Conservation (phyloP, 345 rosid species). For the Lumnitzera racemosa region DNA sequence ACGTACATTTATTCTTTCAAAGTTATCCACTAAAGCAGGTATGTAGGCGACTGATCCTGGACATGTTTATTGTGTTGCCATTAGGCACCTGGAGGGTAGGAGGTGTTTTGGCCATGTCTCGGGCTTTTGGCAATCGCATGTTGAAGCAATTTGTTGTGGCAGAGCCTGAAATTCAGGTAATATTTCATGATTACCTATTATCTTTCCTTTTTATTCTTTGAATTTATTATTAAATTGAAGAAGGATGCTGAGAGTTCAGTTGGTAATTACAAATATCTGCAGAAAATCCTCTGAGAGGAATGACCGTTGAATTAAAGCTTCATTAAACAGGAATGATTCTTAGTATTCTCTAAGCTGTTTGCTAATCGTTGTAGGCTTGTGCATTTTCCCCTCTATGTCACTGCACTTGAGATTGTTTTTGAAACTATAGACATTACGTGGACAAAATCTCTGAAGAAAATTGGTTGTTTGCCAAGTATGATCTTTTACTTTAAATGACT, state of each 20-base stretch:
- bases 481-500: background rate
- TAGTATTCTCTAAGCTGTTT: too few relatives aligned
- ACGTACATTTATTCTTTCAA: too few relatives aligned
- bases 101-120: constrained; percentile 98
- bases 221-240: background rate
- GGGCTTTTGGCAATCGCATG: constrained; percentile 99
- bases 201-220: background rate
- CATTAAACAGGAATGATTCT: too few relatives aligned
- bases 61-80: constrained; percentile 13
- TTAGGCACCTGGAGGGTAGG: constrained; percentile 99
- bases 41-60: background rate
- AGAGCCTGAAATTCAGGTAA: constrained; percentile 98
- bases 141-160: constrained; percentile 96
- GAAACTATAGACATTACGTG: background rate
- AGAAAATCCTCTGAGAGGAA: too few relatives aligned
- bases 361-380: too few relatives aligned
- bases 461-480: background rate
- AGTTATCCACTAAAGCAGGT: too few relatives aligned
- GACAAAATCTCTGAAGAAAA: background rate
- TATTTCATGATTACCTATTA: background rate
- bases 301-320: too few relatives aligned
- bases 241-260: background rate
- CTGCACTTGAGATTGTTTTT: too few relatives aligned
- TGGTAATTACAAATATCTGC: too few relatives aligned
- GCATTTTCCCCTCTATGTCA: too few relatives aligned